Conservation (phyloP, 352 stramenopile species). For the Globisporangium iwayamae region DNA sequence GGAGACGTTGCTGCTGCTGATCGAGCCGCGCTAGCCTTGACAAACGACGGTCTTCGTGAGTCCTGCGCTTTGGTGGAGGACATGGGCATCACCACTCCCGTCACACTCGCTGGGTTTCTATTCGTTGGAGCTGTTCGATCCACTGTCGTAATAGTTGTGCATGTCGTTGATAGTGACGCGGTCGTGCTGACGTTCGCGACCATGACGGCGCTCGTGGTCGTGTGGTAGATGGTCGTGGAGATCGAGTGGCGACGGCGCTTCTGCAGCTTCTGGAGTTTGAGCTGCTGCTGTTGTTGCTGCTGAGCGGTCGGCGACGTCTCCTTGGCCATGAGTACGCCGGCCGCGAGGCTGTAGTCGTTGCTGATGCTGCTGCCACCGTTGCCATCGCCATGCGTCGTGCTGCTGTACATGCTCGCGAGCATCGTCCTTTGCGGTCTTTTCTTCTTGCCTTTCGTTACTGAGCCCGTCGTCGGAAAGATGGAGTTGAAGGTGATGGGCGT, state of each 20-base stretch:
- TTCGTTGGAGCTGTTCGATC: not conserved
- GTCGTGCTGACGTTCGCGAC: not conserved
- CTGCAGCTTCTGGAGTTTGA: not conserved
- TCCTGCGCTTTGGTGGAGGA: not conserved
- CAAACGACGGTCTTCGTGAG: not conserved
- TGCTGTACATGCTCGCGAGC: not conserved
- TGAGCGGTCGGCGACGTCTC: not conserved
- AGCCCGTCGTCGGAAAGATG: not conserved
- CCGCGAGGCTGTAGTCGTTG: constrained; percentile 4
- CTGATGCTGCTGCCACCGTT: not conserved
- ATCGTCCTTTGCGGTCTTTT: not conserved
- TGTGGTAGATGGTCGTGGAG: not conserved
- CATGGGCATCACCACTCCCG: constrained; percentile 4
- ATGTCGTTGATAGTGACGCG: not conserved
- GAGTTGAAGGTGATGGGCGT: not conserved
- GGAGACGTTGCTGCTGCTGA: not conserved
- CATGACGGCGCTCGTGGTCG: not conserved
- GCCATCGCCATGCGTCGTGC: not conserved
- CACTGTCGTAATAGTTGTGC: not conserved
- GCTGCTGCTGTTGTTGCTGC: constrained; percentile 11
- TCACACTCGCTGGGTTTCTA: not conserved
- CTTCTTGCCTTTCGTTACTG: not conserved
- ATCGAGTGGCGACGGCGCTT: constrained; percentile 11
- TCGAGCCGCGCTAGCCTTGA: not conserved
- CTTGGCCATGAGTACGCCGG: constrained; percentile 2